Evolutionary conservation across 345 rosid genomes (phyloP).

Genomic region (Heritiera fomes): DNA sequence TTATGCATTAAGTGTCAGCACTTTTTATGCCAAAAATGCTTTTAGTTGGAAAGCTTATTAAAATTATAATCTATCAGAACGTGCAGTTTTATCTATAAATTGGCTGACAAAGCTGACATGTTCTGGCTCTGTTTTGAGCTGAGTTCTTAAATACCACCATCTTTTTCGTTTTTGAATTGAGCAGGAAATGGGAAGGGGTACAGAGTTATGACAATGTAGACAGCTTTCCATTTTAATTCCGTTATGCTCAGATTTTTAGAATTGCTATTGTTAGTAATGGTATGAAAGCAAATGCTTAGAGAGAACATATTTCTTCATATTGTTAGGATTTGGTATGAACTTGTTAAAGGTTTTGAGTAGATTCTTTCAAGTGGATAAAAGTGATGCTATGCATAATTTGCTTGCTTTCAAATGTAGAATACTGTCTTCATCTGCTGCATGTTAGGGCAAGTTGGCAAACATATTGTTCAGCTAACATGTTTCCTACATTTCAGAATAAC

Average conservation of each 20-base stretch:
- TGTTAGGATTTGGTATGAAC: neutral
- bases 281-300: neutral
- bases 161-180: neutral
- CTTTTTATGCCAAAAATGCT: neutral
- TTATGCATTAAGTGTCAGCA: neutral
- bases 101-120: neutral
- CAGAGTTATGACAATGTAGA: neutral
- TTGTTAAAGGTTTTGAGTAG: neutral
- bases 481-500: slow-evolving; percentile 47
- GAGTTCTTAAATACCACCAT: neutral
- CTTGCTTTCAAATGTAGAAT: neutral
- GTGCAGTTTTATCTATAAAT: neutral
- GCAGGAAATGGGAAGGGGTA: neutral
- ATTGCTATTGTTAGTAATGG: neutral
- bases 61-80: neutral
- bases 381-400: neutral
- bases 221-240: neutral
- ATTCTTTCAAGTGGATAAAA: neutral
- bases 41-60: neutral
- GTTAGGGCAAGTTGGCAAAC: neutral
- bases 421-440: neutral
- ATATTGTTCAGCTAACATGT: neutral
- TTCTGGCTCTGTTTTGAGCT: neutral
- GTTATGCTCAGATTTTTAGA: neutral
- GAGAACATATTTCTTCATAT: neutral